Percentiles rank a stretch among this genome's conserved stretches.
Evolutionary conservation across 169 alveolate species (phyloP).

Genomic region (Babesia ovata): DNA sequence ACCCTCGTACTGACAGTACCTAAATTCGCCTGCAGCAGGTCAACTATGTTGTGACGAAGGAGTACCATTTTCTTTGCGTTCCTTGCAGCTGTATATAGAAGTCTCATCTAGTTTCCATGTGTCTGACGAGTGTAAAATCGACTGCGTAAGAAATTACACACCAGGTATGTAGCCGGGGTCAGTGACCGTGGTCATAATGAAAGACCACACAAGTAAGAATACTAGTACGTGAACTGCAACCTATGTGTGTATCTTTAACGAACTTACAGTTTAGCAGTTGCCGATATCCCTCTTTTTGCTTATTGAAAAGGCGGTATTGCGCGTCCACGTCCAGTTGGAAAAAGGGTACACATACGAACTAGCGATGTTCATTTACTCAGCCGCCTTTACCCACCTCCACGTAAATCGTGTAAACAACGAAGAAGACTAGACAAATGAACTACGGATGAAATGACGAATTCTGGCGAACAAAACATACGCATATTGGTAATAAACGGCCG

Average conservation of each 20-base stretch:
- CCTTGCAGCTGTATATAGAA: constrained; percentile 48
- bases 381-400: constrained; percentile 29
- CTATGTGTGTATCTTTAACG: neutral
- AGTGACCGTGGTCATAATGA: constrained; percentile 55
- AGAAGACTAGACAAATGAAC: constrained; percentile 64
- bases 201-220: constrained; percentile 56
- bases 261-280: constrained; percentile 42
- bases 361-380: neutral
- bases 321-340: constrained; percentile 58
- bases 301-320: constrained; percentile 34
- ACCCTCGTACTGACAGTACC: constrained; percentile 55
- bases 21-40: constrained; percentile 39
- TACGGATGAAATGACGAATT: constrained; percentile 5
- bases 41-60: neutral
- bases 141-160: neutral
- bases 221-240: constrained; percentile 50
- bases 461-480: constrained; percentile 24
- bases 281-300: constrained; percentile 17
- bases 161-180: constrained; percentile 69
- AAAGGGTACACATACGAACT: constrained; percentile 63
- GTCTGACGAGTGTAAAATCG: neutral
- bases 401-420: constrained; percentile 59
- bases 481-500: constrained; percentile 46
- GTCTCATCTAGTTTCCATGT: constrained; percentile 49
- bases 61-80: constrained; percentile 61